Evolutionary conservation across 768 basidiomycete species (phyloP).

Genomic region (Lyophyllum semitale): DNA sequence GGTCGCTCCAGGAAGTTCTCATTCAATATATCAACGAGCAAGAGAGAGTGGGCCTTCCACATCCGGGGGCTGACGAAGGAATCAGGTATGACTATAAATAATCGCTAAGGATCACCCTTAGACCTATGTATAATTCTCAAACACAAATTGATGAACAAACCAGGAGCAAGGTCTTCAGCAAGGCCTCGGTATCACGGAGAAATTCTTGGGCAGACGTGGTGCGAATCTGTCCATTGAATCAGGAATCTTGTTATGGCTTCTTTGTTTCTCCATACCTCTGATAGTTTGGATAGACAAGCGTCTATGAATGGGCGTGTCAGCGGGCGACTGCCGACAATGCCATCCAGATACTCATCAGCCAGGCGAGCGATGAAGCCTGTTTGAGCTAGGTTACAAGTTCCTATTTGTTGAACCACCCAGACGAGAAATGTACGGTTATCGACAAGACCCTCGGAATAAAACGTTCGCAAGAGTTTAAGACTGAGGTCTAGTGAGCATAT

Average conservation of each 20-base stretch:
- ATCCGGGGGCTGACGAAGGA: conserved; percentile 72
- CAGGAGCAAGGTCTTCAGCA: conserved; percentile 62
- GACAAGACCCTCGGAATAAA: conserved; percentile 80
- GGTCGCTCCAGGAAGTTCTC: conserved; percentile 35
- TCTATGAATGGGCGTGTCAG: conserved; percentile 71
- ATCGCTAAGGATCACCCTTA: conserved; percentile 44
- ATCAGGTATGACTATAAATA: conserved; percentile 73
- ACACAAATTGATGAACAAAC: conserved; percentile 32
- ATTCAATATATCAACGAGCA: conserved; percentile 50
- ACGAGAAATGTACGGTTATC: conserved; percentile 75
- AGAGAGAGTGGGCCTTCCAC: conserved; percentile 56
- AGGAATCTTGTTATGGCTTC: neutral
- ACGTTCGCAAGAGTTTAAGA: conserved; percentile 69
- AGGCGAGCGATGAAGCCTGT: conserved; percentile 73
- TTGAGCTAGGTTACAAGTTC: conserved; percentile 79
- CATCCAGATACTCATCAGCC: conserved; percentile 80
- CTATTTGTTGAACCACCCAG: conserved; percentile 81
- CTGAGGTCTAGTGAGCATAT: conserved; percentile 34
- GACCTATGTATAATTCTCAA: neutral
- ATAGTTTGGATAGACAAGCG: conserved; percentile 65
- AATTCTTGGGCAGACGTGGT: conserved; percentile 55
- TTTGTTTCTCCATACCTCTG: conserved; percentile 49
- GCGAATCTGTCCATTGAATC: conserved; percentile 44
- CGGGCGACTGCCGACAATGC: conserved; percentile 65
- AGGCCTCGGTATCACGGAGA: conserved; percentile 51